Base-by-base conservation (phyloP, 2,329 filamentous ascomycete genomes). In the Phyllosticta paracitricarpa region DNA sequence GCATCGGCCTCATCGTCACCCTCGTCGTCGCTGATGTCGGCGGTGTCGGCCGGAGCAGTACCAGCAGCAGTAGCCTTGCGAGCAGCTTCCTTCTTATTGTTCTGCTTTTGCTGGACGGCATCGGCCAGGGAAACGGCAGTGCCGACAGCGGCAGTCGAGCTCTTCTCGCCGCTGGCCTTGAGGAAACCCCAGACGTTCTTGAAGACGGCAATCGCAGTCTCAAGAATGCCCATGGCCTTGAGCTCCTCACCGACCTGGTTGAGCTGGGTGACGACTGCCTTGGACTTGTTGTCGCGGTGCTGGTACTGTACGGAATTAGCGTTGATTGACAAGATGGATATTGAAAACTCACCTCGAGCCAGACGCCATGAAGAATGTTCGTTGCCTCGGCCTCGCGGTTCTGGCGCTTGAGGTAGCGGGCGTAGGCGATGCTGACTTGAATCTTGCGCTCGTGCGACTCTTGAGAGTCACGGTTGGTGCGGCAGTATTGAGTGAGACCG, bases 21-120 rank as follows among this genome's bases (percentile, higher is more conserved):
- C 55, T 61, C 60, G 64, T 77, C 77, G 19, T 78, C 70, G 1
- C 84, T 86, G 58, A 88, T 84, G 67, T 87, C 84, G 26, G 78
- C 75, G 60, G 85, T 71, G 17, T 57, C 60, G 22, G 14, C n/a
- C n/a, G 48, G 14, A 24, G 22, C 25, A 22, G 48, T 4, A 9
- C 54, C 59, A 12, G 30, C 24, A 22, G 55, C 59, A 66, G 61
- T 14, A 58, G 62, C n/a, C 51, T 61, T 51, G 51, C n/a, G 53
- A 54, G 66, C 64, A 48, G 67, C 65, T 30, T 65, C 64, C n/a
- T 63, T 54, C 40, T 66, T 63, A 6, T 62, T 62, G 24, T 63
- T 65, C 10, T 56, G 58, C 28, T 63, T 64, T 22, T 57, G 53
- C 28, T 58, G 52, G 22, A 69, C 68, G 1, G 68, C 67, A 55